phyloP scores from a whole-genome alignment of 2,329 filamentous ascomycete genomes.

The Anisogramma anomala region DNA sequence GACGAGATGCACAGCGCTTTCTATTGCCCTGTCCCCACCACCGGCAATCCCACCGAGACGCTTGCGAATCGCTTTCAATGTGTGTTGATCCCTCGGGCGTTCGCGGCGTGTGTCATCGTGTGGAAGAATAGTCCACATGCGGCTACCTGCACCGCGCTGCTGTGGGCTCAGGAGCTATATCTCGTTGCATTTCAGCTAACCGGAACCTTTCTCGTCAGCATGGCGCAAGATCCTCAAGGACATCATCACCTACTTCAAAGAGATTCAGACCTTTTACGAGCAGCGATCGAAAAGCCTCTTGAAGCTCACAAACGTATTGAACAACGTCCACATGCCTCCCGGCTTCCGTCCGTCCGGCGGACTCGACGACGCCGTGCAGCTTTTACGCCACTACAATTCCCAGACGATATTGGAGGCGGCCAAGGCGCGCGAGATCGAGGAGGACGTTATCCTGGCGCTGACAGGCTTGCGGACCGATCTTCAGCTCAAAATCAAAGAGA shows the following conservation, averaged over 20 bases:
- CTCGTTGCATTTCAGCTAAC: constrained; percentile 9
- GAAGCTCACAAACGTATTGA: constrained; percentile 74
- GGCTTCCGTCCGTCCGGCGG: constrained; percentile 71
- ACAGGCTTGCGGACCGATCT: constrained; percentile 79
- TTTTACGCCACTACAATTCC: constrained; percentile 74
- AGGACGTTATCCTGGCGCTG: constrained; percentile 79
- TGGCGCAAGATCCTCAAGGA: constrained; percentile 96
- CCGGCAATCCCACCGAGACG: constrained; percentile 76
- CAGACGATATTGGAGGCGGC: constrained; percentile 67
- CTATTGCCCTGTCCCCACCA: constrained; percentile 78
- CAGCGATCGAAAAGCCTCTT: constrained; percentile 67
- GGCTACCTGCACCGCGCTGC: constrained; percentile 1
- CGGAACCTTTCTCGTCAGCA: constrained; percentile 36
- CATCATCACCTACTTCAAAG: constrained; percentile 84
- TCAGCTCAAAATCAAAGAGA: constrained; percentile 95
- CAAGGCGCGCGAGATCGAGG: constrained; percentile 83
- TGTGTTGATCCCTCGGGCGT: constrained; percentile 31
- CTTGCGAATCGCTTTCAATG: constrained; percentile 82
- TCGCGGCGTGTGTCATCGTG: too few relatives aligned
- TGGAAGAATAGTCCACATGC: too few relatives aligned
- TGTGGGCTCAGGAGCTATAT: constrained; percentile 5
- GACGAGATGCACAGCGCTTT: constrained; percentile 74
- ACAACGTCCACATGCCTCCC: constrained; percentile 63
- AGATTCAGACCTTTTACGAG: constrained; percentile 84
- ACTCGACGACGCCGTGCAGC: constrained; percentile 74